These are phyloP conservation scores for Nissolia schottii DNA, from an alignment of 306 rosid genomes.

Conservation along the genomic window DNA sequence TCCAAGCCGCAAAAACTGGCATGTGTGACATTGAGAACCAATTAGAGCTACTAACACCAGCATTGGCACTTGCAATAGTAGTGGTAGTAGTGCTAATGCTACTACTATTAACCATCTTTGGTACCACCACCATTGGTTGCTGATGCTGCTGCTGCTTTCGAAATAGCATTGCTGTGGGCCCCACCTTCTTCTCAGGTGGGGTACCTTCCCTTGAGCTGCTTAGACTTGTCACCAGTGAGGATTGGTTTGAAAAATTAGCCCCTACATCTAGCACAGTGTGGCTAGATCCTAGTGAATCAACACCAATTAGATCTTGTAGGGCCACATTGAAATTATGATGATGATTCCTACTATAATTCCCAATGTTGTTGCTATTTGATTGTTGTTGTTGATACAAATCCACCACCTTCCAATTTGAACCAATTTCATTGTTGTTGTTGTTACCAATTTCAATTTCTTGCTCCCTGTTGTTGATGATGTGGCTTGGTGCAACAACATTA, in stretches of 20 bases:
- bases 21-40: constrained; percentile 70
- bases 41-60: constrained; percentile 12
- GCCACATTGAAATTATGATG: constrained; percentile 40
- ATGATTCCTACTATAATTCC: constrained; percentile 38
- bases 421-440: constrained; percentile 24
- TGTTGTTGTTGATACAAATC: constrained; percentile 39
- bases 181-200: constrained; percentile 61
- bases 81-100: constrained; percentile 29
- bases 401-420: constrained; percentile 53
- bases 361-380: constrained; percentile 27
- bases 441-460: constrained; percentile 15
- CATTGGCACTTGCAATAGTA: constrained; percentile 19
- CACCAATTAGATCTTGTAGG: constrained; percentile 57
- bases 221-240: constrained; percentile 67
- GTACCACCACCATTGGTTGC: constrained; percentile 36
- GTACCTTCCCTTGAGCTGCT: constrained; percentile 78
- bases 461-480: constrained; percentile 12
- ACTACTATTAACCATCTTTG: constrained; percentile 35
- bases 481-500: constrained; percentile 23
- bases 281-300: constrained; percentile 49
- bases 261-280: constrained; percentile 38
- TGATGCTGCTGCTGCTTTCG: too few relatives aligned
- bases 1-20: constrained; percentile 83
- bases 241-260: constrained; percentile 60
- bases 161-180: constrained; percentile 37